phyloP scores from a whole-genome alignment of 2,329 filamentous ascomycete genomes.

The Fulvia fulva region DNA sequence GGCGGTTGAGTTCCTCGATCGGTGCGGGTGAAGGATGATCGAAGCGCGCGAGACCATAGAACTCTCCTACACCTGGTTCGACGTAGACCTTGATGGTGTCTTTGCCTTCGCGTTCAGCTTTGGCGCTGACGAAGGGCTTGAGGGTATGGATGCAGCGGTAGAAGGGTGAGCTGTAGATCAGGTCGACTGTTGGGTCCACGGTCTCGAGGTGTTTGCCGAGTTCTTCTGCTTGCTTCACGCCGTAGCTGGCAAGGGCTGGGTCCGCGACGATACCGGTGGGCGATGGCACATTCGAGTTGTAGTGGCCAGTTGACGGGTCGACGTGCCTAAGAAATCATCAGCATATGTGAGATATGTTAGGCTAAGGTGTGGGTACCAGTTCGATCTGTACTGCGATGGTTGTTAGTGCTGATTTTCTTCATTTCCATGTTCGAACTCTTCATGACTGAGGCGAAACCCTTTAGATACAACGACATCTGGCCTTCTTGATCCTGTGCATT shows the following conservation, averaged over 20 bases:
- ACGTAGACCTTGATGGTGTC: constrained; percentile 28
- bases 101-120: constrained; percentile 35
- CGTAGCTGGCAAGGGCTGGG: constrained; percentile 80
- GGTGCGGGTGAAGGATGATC: constrained; percentile 75
- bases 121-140: constrained; percentile 59
- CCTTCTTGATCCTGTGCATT: neutral
- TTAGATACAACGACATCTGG: neutral
- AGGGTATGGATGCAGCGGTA: constrained; percentile 87
- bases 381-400: constrained; percentile 70
- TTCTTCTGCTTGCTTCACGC: constrained; percentile 76
- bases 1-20: constrained; percentile 55
- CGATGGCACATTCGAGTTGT: constrained; percentile 67
- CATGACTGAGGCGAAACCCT: neutral
- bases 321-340: constrained; percentile 43
- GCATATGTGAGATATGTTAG: neutral
- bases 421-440: neutral
- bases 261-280: constrained; percentile 88
- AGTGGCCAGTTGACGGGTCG: constrained; percentile 73
- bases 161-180: constrained; percentile 79
- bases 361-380: constrained; percentile 60
- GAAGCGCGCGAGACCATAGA: constrained; percentile 85
- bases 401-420: neutral
- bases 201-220: constrained; percentile 62
- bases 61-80: constrained; percentile 62
- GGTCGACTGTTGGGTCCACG: constrained; percentile 64